phyloP scores from a whole-genome alignment of 805 yeast genomes.

The Ogataea trehalophila region DNA sequence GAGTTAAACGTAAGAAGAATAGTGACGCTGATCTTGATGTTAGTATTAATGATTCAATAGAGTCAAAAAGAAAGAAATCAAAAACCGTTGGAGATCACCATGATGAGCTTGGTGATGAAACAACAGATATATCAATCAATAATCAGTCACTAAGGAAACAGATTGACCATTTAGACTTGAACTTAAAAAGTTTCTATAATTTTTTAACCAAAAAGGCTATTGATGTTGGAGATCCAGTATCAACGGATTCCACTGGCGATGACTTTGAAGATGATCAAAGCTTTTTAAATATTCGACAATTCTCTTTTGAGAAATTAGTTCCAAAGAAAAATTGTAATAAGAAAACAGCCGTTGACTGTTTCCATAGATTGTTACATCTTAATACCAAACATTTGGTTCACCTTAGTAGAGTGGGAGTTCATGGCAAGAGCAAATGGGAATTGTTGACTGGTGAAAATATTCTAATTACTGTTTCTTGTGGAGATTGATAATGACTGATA shows the following conservation, averaged over 20 bases:
- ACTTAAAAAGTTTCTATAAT: neutral
- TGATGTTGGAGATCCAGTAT: neutral
- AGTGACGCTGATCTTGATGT: neutral
- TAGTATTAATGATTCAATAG: neutral
- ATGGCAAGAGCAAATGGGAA: constrained; percentile 24
- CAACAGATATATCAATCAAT: neutral
- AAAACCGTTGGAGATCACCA: constrained; percentile 1
- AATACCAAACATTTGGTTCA: constrained; percentile 11
- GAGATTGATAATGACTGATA: neutral
- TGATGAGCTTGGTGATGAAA: neutral
- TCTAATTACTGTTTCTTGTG: constrained; percentile 8
- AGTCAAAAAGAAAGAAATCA: neutral
- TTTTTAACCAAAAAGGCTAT: neutral
- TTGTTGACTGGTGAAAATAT: constrained; percentile 15
- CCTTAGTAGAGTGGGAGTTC: constrained; percentile 11
- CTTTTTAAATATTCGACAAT: constrained; percentile 5
- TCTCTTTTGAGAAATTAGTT: constrained; percentile 11
- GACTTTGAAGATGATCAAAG: neutral
- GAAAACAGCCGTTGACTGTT: constrained; percentile 15
- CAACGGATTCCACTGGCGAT: constrained; percentile 1
- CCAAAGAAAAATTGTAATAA: constrained; percentile 7
- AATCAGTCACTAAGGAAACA: neutral
- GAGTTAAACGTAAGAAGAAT: constrained; percentile 1
- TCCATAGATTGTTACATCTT: constrained; percentile 17
- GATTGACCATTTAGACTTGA: neutral